phyloP scores from a whole-genome alignment of 139 green algal genomes.

The Zygnema cylindricum region DNA sequence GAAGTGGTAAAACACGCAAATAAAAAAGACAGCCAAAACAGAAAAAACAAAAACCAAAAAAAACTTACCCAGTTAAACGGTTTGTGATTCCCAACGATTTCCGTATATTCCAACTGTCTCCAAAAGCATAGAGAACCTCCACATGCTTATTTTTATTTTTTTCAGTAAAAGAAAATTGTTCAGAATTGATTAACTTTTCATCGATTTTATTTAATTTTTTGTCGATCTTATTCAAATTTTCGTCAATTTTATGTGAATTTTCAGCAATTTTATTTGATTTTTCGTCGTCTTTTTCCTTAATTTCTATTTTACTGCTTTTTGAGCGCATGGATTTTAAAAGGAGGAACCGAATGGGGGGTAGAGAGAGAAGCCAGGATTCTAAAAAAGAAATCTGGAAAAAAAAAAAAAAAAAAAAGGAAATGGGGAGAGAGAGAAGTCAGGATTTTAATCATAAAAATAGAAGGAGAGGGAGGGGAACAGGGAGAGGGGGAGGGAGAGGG shows the following conservation, averaged over 20 bases:
- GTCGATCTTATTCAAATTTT: background rate
- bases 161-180: no score
- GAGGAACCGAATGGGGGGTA: slow-evolving; percentile 8
- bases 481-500: background rate
- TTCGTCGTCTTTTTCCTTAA: background rate
- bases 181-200: no score
- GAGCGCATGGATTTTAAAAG: slow-evolving; percentile 6
- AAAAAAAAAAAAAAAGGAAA: background rate
- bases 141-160: no score
- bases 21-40: no score
- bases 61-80: slow-evolving; percentile 10
- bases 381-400: slow-evolving; percentile 22
- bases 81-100: slow-evolving; percentile 29
- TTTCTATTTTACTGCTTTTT: background rate
- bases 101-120: slow-evolving; percentile 29
- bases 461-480: background rate
- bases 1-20: no score
- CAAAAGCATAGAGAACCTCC: slow-evolving; percentile 40
- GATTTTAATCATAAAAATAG: background rate
- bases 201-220: background rate
- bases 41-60: no score
- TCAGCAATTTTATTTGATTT: background rate
- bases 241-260: background rate
- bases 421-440: background rate
- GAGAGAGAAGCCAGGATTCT: slow-evolving; percentile 21